Evolutionary conservation across 306 rosid genomes (phyloP).

Genomic region (Psophocarpus tetragonolobus): DNA sequence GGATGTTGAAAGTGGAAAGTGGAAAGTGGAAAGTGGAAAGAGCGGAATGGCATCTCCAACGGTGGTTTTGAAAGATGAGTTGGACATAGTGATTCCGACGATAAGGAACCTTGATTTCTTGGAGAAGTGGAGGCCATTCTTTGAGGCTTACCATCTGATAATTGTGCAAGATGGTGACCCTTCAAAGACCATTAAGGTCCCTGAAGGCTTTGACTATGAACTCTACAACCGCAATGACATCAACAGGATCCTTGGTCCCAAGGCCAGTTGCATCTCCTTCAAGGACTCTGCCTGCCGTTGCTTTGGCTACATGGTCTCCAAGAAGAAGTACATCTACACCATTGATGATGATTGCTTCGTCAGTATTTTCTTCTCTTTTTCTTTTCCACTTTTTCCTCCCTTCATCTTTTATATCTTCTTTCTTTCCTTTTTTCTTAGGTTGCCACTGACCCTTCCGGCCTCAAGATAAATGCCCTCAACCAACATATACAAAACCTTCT

Average conservation of each 20-base stretch:
- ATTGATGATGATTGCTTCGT: constrained; percentile 96
- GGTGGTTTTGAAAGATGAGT: constrained; percentile 70
- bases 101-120: constrained; percentile 86
- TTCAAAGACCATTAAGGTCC: constrained; percentile 67
- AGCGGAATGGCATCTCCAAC: constrained; percentile 40
- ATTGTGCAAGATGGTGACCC: constrained; percentile 96
- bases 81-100: constrained; percentile 87
- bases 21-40: too few species aligned
- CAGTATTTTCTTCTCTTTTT: too few species aligned
- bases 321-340: constrained; percentile 90
- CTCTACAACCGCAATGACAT: constrained; percentile 87
- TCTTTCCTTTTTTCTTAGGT: constrained; percentile 32
- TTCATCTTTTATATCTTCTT: too few species aligned
- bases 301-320: constrained; percentile 94
- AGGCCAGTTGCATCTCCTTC: constrained; percentile 77
- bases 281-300: constrained; percentile 96
- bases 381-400: too few species aligned
- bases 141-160: constrained; percentile 74
- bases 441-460: constrained; percentile 47
- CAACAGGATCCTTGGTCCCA: constrained; percentile 79
- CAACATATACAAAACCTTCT: constrained; percentile 54
- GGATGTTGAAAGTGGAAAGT: too few species aligned
- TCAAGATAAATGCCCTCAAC: constrained; percentile 46
- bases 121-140: constrained; percentile 93
- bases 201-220: constrained; percentile 82